Evolutionary conservation across 164 flowering plant genomes (phyloP), one percentile per base, ranked within the genome.

Genomic region (Euptelea pleiosperma): DNA sequence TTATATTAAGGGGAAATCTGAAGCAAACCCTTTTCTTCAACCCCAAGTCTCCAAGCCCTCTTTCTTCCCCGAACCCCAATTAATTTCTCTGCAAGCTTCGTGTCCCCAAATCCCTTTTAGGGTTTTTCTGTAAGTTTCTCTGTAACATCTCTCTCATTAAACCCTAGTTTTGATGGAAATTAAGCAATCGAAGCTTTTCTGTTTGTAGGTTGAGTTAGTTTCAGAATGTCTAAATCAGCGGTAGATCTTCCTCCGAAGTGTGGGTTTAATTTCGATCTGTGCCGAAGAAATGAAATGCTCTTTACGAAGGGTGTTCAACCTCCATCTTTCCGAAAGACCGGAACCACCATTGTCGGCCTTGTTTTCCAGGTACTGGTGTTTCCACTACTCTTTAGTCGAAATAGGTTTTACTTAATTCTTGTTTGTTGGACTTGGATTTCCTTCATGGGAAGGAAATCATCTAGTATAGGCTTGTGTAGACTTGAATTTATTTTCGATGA

Each of bases 311-410:
- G 95, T 15, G 65, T 78, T 29, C 58, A 73, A 50, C 71, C 68
- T 11, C 81, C 87, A 1, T 69, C 87, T 29, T 90, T 51, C 48
- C 66, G 77, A 41, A 87, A 87, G 67, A 87, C 95, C 0, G 95
- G 97, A 15, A 87, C 97, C 0, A 85, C 92, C 1, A 87, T 90
- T 51, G 97, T 87, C n/a, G 92, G 95, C 16, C 43, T 90, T 8
- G 62, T 87, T 30, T 90, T 80, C 47, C 58, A 90, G 91, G 97
- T 87, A 61, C 14, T 8, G 14, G 4, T 4, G 22, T 36, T 4
- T 36, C n/a, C 42, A 36, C 3, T 39, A 39, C n/a, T n/a, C n/a
- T n/a, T n/a, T n/a, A n/a, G n/a, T n/a, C n/a, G n/a, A n/a, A n/a
- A n/a, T n/a, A n/a, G n/a, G n/a, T n/a, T n/a, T n/a, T n/a, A n/a